Base-by-base conservation (phyloP, 306 rosid genomes). In the Cucumis hystrix region DNA sequence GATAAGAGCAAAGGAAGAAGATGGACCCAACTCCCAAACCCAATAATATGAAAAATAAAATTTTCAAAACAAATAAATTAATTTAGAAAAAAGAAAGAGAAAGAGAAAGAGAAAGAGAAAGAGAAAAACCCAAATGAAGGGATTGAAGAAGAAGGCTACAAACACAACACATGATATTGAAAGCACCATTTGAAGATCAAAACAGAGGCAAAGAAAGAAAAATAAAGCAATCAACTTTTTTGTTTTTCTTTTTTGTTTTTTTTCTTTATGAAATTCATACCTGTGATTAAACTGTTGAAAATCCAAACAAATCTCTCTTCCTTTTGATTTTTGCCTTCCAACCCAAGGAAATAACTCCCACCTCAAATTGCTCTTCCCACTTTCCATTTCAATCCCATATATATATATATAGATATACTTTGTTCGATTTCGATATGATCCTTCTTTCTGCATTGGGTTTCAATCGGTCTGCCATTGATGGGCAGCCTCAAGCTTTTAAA, bases 151-250 rank as follows among this genome's bases (percentile, higher is more conserved):
- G 51, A 45, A 51, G 30, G 57, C 57, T 52, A 17, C 57, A 52
- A 72, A 72, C 76, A 72, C 60, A 51, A 28, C 21, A 49, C 61
- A 72, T 72, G 76, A 72, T 51, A 47, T 72, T 72, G 76, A 72
- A 72, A 51, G 76, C 61, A 43, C 25, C 61, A 15, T 28, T 51
- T 1, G n/a, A 73, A 54, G 77, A 73, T 73, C 77, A 73, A 52
- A 73, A 30, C 47, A 54, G 59, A 54, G 63, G 10, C 21, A 73
- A 73, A 23, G 47, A 73, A 73, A 23, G 47, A 54, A 73, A 33
- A 33, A 33, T 33, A 54, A 73, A 59, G 16, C 11, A 72, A 33
- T 23, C 45, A 52, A 17, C 49, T 51, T 73, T 9, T 16, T 33
- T 33, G 37, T 33, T 33, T 4, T 33, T 33, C 5, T 12, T 47